These are phyloP conservation scores for Plasmodium blacklocki DNA, from an alignment of 169 alveolate species.

Conservation along the genomic window DNA sequence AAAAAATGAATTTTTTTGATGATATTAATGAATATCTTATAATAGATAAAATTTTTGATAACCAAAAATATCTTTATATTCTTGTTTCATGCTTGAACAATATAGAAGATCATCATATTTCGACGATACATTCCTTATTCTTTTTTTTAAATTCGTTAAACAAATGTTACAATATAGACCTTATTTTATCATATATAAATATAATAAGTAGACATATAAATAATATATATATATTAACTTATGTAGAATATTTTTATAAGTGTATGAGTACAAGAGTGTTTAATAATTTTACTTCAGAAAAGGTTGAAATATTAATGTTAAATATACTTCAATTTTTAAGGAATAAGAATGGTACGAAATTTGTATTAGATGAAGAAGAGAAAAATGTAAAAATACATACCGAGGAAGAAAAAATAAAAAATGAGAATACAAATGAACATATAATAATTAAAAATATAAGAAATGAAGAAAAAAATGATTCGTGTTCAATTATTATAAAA, in stretches of 20 bases:
- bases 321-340: conserved; percentile 9
- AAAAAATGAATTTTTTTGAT: conserved; percentile 11
- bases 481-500: background rate
- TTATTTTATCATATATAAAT: conserved; percentile 14
- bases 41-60: background rate
- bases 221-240: conserved; percentile 44
- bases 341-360: background rate
- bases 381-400: too few relatives aligned
- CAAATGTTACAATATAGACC: conserved; percentile 2
- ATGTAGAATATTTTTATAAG: conserved; percentile 37
- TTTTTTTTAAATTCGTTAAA: conserved; percentile 25
- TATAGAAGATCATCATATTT: background rate
- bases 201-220: conserved; percentile 14
- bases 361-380: too few relatives aligned
- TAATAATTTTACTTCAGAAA: conserved; percentile 11
- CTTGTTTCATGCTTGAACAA: conserved; percentile 1
- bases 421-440: too few relatives aligned
- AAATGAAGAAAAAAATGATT: background rate
- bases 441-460: background rate
- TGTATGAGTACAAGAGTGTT: background rate
- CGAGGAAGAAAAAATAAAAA: too few relatives aligned
- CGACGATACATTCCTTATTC: background rate
- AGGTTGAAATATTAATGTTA: conserved; percentile 14
- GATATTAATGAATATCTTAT: conserved; percentile 6
- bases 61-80: conserved; percentile 1